Conservation (phyloP, 768 basidiomycete genomes). For the Psilocybe tampanensis region DNA sequence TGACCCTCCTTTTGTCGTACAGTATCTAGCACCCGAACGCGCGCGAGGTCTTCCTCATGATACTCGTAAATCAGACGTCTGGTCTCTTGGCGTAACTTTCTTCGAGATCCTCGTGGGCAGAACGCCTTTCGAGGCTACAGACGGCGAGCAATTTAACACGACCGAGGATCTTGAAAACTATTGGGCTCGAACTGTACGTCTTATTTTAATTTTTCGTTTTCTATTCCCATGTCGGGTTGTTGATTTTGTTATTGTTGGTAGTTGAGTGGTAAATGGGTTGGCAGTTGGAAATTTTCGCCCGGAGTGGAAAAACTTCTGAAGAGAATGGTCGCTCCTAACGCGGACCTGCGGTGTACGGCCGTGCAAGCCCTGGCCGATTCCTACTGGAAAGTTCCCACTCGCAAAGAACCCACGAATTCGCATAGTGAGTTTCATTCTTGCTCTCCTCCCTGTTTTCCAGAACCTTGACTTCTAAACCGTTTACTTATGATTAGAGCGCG, state of each 20-base stretch:
- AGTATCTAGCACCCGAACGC: slow-evolving; percentile 94
- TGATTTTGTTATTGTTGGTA: slow-evolving; percentile 23
- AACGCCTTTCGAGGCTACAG: slow-evolving; percentile 87
- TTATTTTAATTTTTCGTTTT: background rate
- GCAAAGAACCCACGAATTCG: slow-evolving; percentile 25
- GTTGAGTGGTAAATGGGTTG: slow-evolving; percentile 87
- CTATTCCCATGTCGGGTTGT: background rate
- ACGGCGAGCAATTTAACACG: slow-evolving; percentile 76
- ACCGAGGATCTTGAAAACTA: slow-evolving; percentile 86
- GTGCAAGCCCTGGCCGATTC: slow-evolving; percentile 63
- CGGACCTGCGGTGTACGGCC: slow-evolving; percentile 77
- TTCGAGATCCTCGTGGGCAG: slow-evolving; percentile 93
- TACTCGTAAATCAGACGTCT: slow-evolving; percentile 88
- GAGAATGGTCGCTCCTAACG: slow-evolving; percentile 82
- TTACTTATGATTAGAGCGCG: slow-evolving; percentile 38
- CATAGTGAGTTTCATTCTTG: slow-evolving; percentile 42
- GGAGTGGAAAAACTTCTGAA: slow-evolving; percentile 66
- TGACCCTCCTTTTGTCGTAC: background rate
- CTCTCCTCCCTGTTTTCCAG: background rate
- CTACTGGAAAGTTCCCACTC: slow-evolving; percentile 55
- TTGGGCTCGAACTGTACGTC: slow-evolving; percentile 76
- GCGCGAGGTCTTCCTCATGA: slow-evolving; percentile 89
- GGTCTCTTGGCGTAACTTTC: slow-evolving; percentile 87
- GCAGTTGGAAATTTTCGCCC: slow-evolving; percentile 71
- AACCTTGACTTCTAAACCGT: background rate